Conservation (phyloP, 331 rosid species). For the Acacia pycnantha region DNA sequence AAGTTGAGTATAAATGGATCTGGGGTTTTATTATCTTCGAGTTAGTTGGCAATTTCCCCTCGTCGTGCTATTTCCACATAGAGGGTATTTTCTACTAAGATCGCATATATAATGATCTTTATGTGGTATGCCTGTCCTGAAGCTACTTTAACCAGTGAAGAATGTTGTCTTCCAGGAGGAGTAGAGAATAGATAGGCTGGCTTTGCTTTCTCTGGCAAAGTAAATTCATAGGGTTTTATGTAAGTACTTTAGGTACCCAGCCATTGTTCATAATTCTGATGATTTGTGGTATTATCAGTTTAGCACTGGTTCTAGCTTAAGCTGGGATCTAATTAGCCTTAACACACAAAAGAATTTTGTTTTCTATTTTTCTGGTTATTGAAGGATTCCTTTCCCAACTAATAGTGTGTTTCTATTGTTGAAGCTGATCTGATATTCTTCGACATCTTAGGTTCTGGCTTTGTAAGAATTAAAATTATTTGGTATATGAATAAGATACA, state of each 20-base stretch:
- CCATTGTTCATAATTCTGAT: constrained; percentile 24
- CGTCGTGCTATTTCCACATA: neutral
- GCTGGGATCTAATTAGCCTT: constrained; percentile 11
- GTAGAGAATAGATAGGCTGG: constrained; percentile 18
- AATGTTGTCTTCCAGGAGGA: constrained; percentile 5
- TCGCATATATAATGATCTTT: constrained; percentile 15
- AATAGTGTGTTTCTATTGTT: constrained; percentile 1
- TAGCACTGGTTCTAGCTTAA: neutral
- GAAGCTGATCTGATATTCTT: constrained; percentile 9
- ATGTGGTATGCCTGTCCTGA: constrained; percentile 10
- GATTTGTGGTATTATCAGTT: neutral
- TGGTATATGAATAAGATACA: neutral
- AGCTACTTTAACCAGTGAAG: neutral
- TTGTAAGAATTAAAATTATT: neutral
- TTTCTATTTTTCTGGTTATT: neutral
- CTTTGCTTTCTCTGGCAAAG: constrained; percentile 3
- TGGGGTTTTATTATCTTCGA: constrained; percentile 27
- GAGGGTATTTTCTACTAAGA: constrained; percentile 4
- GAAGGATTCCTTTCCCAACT: neutral
- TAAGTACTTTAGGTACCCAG: constrained; percentile 12
- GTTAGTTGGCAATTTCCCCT: constrained; percentile 28
- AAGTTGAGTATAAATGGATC: constrained; percentile 40
- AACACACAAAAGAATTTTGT: neutral
- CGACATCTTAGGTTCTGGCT: neutral
- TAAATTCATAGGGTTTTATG: constrained; percentile 26